Base-by-base conservation (phyloP, 2,329 filamentous ascomycete genomes). In the Phoma sp. region DNA sequence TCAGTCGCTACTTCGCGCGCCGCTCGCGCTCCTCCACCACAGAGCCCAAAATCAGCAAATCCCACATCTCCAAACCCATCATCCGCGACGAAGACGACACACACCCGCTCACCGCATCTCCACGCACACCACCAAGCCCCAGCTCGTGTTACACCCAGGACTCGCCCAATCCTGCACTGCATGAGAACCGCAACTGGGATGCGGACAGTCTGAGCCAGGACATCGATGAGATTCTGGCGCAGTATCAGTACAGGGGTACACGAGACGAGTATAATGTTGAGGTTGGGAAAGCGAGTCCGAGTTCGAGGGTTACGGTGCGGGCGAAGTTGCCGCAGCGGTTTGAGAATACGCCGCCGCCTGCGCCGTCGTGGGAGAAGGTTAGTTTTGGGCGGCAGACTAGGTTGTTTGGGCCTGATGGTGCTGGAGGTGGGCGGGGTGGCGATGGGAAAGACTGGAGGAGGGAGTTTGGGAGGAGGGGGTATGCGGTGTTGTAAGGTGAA, bases 331-430 rank as follows among this genome's bases (percentile, higher is more conserved):
- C n/a, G n/a, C n/a, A 43, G 32, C 12, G 30, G 7, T 43, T 50
- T 7, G 23, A 25, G 12, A 37, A 50, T 15, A 50, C 47, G 23
- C 47, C 47, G 10, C 47, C 47, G 9, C 39, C 47, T 15, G 47
- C 46, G 37, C 46, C 37, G 5, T 26, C 29, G 21, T 48, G 46
- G 46, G 46, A 48, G 9, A 40, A 40, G 10, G 28, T 40, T 1
- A 11, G 33, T 17, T 48, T 48, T 15, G 46, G 37, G n/a, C 20
- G 46, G 5, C 28, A 36, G 46, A 48, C 46, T 36, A 40, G 28
- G 37, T n/a, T 48, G 20, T 48, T 48, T 36, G 46, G 46, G 29
- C 46, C 46, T 5, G 46, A 34, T n/a, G n/a, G n/a, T n/a, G n/a
- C n/a, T n/a, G n/a, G n/a, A n/a, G n/a, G n/a, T n/a, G n/a, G n/a